phyloP scores from a whole-genome alignment of 345 rosid genomes.

The Citropsis articulata region DNA sequence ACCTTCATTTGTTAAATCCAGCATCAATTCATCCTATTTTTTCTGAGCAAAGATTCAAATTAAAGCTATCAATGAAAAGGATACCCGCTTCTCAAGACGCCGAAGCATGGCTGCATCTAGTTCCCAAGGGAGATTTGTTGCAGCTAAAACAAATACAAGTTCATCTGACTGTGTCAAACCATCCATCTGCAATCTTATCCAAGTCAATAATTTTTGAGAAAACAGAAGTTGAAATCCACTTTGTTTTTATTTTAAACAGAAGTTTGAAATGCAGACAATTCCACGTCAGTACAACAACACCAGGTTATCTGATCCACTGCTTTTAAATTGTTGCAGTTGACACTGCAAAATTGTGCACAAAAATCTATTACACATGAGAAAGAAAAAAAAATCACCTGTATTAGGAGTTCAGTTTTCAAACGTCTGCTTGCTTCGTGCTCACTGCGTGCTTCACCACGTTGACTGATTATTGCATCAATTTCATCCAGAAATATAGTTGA shows the following conservation, averaged over 20 bases:
- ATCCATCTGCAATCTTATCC: conserved; percentile 77
- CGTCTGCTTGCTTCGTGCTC: conserved; percentile 99
- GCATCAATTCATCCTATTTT: background rate
- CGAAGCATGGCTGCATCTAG: conserved; percentile 97
- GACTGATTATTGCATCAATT: conserved; percentile 95
- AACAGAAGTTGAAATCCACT: background rate
- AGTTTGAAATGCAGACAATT: background rate
- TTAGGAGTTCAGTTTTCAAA: conserved; percentile 95
- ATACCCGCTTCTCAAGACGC: conserved; percentile 97
- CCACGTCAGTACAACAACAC: background rate
- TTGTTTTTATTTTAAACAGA: background rate
- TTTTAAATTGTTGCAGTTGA: conserved; percentile 9
- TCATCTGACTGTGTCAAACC: conserved; percentile 77
- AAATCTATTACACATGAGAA: background rate
- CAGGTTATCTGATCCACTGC: too few relatives aligned
- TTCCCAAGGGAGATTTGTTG: conserved; percentile 99
- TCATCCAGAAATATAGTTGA: conserved; percentile 97
- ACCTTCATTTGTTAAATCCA: background rate
- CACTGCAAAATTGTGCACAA: background rate
- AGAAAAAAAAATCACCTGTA: conserved; percentile 63
- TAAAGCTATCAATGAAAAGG: conserved; percentile 32
- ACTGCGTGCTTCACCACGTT: conserved; percentile 91
- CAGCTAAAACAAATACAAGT: conserved; percentile 95
- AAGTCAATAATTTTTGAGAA: conserved; percentile 20
- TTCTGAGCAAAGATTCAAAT: background rate